Percentiles rank a stretch among this genome's conserved stretches.
Evolutionary conservation across 495 filamentous ascomycete species (phyloP).

Genomic region (Aspergillus asperescens): DNA sequence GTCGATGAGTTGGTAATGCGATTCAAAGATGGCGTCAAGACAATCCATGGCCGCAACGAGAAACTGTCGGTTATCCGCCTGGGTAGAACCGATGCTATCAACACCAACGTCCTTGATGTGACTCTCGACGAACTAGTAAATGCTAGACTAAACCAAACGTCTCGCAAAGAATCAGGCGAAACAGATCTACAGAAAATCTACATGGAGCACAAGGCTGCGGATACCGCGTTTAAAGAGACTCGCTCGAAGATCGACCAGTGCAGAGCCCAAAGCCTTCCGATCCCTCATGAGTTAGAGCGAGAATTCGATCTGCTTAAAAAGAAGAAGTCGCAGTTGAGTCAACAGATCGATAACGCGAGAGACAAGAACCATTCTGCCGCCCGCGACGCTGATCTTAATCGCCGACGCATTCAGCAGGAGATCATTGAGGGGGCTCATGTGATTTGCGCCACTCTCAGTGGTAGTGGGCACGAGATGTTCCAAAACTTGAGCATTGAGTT

Average conservation of each 20-base stretch:
- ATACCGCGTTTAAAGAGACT: slow-evolving; percentile 60
- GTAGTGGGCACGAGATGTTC: slow-evolving; percentile 97
- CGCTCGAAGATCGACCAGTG: slow-evolving; percentile 67
- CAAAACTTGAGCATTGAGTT: slow-evolving; percentile 91
- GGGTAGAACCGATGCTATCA: slow-evolving; percentile 92
- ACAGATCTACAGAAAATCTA: slow-evolving; percentile 72
- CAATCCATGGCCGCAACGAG: slow-evolving; percentile 60
- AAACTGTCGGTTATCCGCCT: slow-evolving; percentile 81
- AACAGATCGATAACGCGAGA: slow-evolving; percentile 76
- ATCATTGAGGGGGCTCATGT: slow-evolving; percentile 87
- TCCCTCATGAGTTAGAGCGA: slow-evolving; percentile 59
- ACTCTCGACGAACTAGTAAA: slow-evolving; percentile 90
- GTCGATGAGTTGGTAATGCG: slow-evolving; percentile 94
- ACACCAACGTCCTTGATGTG: slow-evolving; percentile 80
- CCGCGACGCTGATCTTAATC: slow-evolving; percentile 78
- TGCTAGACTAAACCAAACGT: slow-evolving; percentile 52
- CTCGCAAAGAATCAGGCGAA: slow-evolving; percentile 39
- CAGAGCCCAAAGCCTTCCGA: slow-evolving; percentile 55
- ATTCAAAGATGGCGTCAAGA: slow-evolving; percentile 83
- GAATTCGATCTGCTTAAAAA: slow-evolving; percentile 73
- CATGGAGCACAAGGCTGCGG: slow-evolving; percentile 72
- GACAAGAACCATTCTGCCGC: slow-evolving; percentile 71
- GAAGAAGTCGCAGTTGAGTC: slow-evolving; percentile 68
- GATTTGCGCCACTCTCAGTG: slow-evolving; percentile 91
- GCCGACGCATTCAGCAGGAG: slow-evolving; percentile 79